Evolutionary conservation across 2,329 filamentous ascomycete species (phyloP).

Genomic region (Apiospora aurea): DNA sequence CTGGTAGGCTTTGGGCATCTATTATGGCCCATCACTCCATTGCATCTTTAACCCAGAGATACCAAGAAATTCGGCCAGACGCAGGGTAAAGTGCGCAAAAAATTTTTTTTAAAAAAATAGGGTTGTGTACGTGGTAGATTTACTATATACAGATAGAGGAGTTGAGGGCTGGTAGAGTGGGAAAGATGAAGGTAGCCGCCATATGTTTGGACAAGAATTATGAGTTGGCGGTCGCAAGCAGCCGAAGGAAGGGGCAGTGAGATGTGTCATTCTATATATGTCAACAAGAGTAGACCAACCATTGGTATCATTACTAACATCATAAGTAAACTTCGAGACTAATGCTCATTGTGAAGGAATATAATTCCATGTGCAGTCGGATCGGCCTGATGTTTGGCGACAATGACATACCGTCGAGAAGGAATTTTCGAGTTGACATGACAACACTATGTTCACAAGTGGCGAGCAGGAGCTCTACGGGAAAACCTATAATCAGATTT

Average conservation of each 20-base stretch:
- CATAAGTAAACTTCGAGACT: no score
- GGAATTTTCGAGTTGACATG: not conserved
- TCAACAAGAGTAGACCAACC: not conserved
- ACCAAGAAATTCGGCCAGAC: no score
- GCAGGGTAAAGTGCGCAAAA: not conserved
- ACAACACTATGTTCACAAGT: not conserved
- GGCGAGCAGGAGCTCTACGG: not conserved
- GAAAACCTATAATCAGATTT: slow-evolving; percentile 12
- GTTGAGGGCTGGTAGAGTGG: not conserved
- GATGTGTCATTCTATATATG: not conserved
- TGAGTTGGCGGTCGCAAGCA: accelerated
- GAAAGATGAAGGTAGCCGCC: not conserved
- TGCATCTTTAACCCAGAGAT: no score
- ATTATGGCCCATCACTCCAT: no score
- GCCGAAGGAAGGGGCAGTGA: not conserved
- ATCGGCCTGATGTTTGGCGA: not conserved
- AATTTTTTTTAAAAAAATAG: no score
- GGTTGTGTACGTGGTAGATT: not conserved
- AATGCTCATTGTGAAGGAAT: not conserved
- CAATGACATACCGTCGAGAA: not conserved
- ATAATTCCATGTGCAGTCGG: no score
- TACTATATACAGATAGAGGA: not conserved
- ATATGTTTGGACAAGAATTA: not conserved
- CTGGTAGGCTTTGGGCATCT: no score
- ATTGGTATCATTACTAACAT: not conserved